Evolutionary conservation across 2,329 filamentous ascomycete genomes (phyloP).

Genomic region (Thermothelomyces thermophilus): DNA sequence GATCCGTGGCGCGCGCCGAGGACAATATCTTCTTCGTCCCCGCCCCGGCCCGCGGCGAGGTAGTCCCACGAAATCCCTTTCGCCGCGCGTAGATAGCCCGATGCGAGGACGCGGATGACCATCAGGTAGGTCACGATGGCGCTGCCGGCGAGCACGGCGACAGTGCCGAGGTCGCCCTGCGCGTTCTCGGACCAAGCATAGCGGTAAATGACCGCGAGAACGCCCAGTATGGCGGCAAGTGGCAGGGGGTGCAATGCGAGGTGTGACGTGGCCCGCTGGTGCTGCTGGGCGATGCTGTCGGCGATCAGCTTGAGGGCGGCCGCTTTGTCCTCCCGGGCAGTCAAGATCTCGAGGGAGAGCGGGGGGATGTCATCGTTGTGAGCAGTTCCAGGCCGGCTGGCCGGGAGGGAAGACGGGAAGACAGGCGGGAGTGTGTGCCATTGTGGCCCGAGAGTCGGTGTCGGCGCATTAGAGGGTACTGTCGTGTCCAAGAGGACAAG

Average conservation of each 20-base stretch:
- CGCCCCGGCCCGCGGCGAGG: constrained; percentile 23
- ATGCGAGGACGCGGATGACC: constrained; percentile 52
- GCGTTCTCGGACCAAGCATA: constrained; percentile 38
- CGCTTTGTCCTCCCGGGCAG: constrained; percentile 52
- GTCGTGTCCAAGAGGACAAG: constrained; percentile 60
- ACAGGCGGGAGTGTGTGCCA: constrained; percentile 26
- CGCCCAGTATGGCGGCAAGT: constrained; percentile 40
- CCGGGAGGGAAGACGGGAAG: neutral
- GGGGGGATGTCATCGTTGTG: constrained; percentile 50
- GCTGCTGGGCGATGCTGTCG: constrained; percentile 77
- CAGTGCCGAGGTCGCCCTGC: constrained; percentile 45
- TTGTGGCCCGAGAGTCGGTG: constrained; percentile 55
- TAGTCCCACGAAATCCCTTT: constrained; percentile 58
- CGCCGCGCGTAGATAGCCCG: constrained; percentile 56
- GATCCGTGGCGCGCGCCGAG: constrained; percentile 62
- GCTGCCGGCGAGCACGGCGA: constrained; percentile 53
- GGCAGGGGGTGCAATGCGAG: constrained; percentile 58
- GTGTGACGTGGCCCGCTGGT: constrained; percentile 56
- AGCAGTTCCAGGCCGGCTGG: constrained; percentile 7
- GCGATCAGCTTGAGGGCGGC: constrained; percentile 67
- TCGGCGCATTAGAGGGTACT: constrained; percentile 57
- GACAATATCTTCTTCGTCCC: constrained; percentile 42
- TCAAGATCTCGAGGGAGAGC: constrained; percentile 55
- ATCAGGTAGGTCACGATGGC: constrained; percentile 58
- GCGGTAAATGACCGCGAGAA: constrained; percentile 41